A percentile compares a stretch with the other conserved stretches of the same genome.
phyloP scores from a whole-genome alignment of 345 rosid genomes.

The thale cress (Arabidopsis thaliana) region TAIR10.1 NC_003070.9:3210501-3211000 shows the following conservation, averaged over 20 bases:
- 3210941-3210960: slow-evolving; percentile 85
- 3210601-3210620: slow-evolving; percentile 84
- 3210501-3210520: not conserved
- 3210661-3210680: slow-evolving; percentile 64
- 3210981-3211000: slow-evolving; percentile 84
- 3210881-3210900: slow-evolving; percentile 86
- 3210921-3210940: slow-evolving; percentile 78
- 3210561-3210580: slow-evolving; percentile 71
- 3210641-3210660: slow-evolving; percentile 98
- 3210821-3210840: not conserved
- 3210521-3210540: not conserved
- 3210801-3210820: not conserved
- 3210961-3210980: slow-evolving; percentile 80
- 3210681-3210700: slow-evolving; percentile 90
- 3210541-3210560: not conserved
- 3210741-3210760: slow-evolving; percentile 20
- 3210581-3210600: slow-evolving; percentile 91
- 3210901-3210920: slow-evolving; percentile 68
- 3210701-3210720: slow-evolving; percentile 71
- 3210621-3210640: slow-evolving; percentile 88
- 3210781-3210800: not conserved
- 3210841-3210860: slow-evolving; percentile 75
- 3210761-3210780: slow-evolving; percentile 31
- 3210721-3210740: slow-evolving; percentile 96
- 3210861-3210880: slow-evolving; percentile 73